phyloP scores from a whole-genome alignment of 2,329 filamentous ascomycete genomes.

The Hymenoscyphus occultus region DNA sequence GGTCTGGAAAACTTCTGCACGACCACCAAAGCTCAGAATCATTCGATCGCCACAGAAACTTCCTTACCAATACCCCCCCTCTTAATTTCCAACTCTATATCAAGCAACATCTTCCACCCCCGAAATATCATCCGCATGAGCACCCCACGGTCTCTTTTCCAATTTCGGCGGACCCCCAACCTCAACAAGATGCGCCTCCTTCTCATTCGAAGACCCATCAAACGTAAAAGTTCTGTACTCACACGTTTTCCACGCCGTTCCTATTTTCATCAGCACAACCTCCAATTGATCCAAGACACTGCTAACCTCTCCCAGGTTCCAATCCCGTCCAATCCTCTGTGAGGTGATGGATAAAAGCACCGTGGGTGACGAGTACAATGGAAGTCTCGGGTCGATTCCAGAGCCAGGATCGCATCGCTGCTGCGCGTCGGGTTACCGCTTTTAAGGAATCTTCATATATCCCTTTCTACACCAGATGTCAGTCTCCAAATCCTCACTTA shows the following conservation, averaged over 20 bases:
- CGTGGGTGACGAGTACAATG: conserved; percentile 24
- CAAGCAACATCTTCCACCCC: conserved; percentile 13
- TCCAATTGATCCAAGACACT: background rate
- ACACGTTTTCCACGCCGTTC: conserved; percentile 20
- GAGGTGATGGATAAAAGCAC: conserved; percentile 23
- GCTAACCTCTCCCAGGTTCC: conserved; percentile 12
- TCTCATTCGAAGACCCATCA: conserved; percentile 18
- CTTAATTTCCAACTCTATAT: background rate
- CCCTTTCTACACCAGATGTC: conserved; percentile 13
- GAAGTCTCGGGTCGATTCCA: conserved; percentile 19
- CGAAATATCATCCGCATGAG: conserved; percentile 18
- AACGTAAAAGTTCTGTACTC: conserved; percentile 22
- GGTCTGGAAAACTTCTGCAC: conserved; percentile 38
- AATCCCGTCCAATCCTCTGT: conserved; percentile 22
- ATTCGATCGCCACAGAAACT: no score
- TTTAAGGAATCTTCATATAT: conserved; percentile 19
- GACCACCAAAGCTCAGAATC: background rate
- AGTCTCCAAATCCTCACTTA: background rate
- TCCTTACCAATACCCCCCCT: no score
- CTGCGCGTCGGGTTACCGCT: conserved; percentile 18
- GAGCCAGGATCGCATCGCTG: conserved; percentile 18
- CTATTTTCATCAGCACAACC: conserved; percentile 8
- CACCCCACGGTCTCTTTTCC: conserved; percentile 16
- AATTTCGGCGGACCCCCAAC: conserved; percentile 12
- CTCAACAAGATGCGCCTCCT: conserved; percentile 20